phyloP scores from a whole-genome alignment of 805 yeast species.

The Wickerhamiella shivajii region DNA sequence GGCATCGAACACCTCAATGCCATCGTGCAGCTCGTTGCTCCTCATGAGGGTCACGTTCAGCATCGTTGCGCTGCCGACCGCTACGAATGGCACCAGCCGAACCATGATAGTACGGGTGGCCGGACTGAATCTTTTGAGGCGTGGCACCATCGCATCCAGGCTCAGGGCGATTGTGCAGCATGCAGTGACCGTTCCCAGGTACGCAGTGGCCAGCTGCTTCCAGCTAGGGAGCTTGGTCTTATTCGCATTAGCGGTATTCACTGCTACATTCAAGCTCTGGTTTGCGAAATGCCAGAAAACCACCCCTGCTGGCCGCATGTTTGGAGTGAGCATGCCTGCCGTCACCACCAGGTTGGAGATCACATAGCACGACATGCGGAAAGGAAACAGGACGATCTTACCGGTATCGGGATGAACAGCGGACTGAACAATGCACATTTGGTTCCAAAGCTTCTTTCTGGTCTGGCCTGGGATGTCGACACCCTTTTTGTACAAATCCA shows the following conservation, averaged over 20 bases:
- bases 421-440: constrained; percentile 76
- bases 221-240: constrained; percentile 84
- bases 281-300: constrained; percentile 96
- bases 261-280: constrained; percentile 92
- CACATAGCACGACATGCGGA: constrained; percentile 94
- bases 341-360: constrained; percentile 88
- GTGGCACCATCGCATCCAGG: constrained; percentile 79
- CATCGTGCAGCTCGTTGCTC: constrained; percentile 70
- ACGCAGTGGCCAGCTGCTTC: constrained; percentile 60
- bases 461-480: too few relatives aligned
- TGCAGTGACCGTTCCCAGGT: constrained; percentile 79
- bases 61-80: constrained; percentile 93
- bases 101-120: constrained; percentile 56
- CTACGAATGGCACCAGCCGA: constrained; percentile 94
- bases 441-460: constrained; percentile 82
- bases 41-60: constrained; percentile 96
- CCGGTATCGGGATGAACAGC: constrained; percentile 96
- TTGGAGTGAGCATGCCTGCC: constrained; percentile 95
- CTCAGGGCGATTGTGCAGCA: constrained; percentile 95
- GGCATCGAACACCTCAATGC: constrained; percentile 28
- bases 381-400: constrained; percentile 80
- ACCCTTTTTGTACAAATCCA: constrained; percentile 65
- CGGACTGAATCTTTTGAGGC: constrained; percentile 55
- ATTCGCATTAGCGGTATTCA: constrained; percentile 90
- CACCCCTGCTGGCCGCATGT: constrained; percentile 78